Evolutionary conservation across 495 filamentous ascomycete species (phyloP), one percentile per base, ranked within the genome.

Genomic region (Neurospora africana): DNA sequence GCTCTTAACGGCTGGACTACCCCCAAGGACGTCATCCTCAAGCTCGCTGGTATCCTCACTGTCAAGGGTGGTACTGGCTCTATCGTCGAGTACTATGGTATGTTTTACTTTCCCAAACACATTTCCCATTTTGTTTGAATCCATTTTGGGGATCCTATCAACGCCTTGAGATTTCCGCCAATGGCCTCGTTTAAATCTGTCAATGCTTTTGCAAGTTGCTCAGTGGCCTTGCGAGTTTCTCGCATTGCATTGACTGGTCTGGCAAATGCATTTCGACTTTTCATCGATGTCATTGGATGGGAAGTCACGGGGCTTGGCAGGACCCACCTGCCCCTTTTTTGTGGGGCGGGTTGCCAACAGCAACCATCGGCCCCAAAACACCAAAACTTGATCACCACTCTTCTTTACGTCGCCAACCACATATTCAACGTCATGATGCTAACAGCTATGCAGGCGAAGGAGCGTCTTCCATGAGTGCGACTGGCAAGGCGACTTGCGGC

Each of bases 11-110:
- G 95, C 83, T 99, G 95, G 95, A 93, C 95, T 73, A 80, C 96
- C 61, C 93, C 95, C 61, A 98, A 99, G 86, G 95, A 99, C 84
- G 91, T 99, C 77, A 99, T 99, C 80, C 89, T 99, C 37, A 98
- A 98, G 90, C 93, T 98, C 76, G 95, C 95, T 74, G 95, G 94
- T 79, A 95, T 96, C 74, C 89, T 98, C 71, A 98, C 96, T 68
- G 95, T 99, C 76, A 98, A 98, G 88, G 95, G 95, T 83, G 95
- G 95, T 78, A 99, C 95, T 81, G 95, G 95, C 79, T 91, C 92
- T 68, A 98, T 99, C 77, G 91, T 98, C 74, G 95, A 99, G 82
- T 99, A 98, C 82, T 89, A 92, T 81, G 92, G 71, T 72, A 69
- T 30, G 70, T 58, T 11, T 89, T 35, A 88, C 89, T 76, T 87